Evolutionary conservation across 768 basidiomycete species (phyloP).

Genomic region (Agrocybe chaxingu): DNA sequence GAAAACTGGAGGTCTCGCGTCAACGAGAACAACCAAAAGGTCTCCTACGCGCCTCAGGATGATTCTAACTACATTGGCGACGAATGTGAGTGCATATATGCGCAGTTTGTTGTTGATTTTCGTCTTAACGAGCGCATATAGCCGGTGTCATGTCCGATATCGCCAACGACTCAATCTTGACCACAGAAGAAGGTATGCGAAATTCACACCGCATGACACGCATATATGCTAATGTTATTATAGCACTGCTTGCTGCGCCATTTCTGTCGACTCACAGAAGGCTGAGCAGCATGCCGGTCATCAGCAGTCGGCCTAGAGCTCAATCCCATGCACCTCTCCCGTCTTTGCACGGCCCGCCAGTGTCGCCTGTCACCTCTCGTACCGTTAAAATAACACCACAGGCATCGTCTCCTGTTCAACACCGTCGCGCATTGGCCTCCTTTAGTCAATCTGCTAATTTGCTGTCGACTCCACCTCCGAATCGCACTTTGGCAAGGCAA

Average conservation of each 20-base stretch:
- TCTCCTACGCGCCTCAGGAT: constrained; percentile 47
- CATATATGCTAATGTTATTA: constrained; percentile 8
- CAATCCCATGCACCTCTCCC: constrained; percentile 50
- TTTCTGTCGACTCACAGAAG: constrained; percentile 40
- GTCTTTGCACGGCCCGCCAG: constrained; percentile 25
- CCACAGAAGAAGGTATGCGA: constrained; percentile 45
- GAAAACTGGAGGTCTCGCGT: constrained; percentile 73
- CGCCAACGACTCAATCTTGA: constrained; percentile 43
- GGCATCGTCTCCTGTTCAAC: constrained; percentile 30
- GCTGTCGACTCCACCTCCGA: constrained; percentile 68
- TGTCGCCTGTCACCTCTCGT: constrained; percentile 33
- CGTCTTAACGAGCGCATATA: constrained; percentile 42
- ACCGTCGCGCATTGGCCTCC: constrained; percentile 25
- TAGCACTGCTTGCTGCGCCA: constrained; percentile 57
- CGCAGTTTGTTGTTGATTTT: constrained; percentile 6
- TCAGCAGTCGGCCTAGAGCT: constrained; percentile 47
- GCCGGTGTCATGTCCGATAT: constrained; percentile 50
- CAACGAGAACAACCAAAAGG: constrained; percentile 69
- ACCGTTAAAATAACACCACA: constrained; percentile 24
- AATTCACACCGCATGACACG: background rate
- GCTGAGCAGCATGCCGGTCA: constrained; percentile 31
- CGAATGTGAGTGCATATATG: constrained; percentile 36
- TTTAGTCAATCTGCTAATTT: constrained; percentile 33
- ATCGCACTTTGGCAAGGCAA: constrained; percentile 48
- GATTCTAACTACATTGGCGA: constrained; percentile 44